These are phyloP conservation scores for Pelargonium nanum DNA, from an alignment of 345 rosid genomes.

Conservation along the genomic window DNA sequence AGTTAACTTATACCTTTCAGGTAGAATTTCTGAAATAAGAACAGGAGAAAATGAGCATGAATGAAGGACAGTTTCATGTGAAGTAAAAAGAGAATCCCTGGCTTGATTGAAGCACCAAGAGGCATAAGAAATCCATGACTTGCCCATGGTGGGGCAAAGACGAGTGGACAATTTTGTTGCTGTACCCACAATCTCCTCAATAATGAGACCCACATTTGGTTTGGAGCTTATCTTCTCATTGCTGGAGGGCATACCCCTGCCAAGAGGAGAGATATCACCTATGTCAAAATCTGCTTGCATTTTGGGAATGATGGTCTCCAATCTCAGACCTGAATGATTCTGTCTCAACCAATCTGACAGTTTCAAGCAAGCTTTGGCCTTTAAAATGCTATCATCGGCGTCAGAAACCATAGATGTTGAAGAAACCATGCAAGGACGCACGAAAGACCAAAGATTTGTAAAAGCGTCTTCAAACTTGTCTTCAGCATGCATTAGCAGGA, in stretches of 20 bases:
- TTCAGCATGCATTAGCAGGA: conserved; percentile 57
- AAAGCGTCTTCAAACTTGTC: conserved; percentile 64
- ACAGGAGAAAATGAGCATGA: conserved; percentile 50
- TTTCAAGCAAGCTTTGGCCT: conserved; percentile 85
- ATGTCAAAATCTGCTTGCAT: conserved; percentile 40
- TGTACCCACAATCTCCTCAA: conserved; percentile 68
- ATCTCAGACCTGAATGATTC: conserved; percentile 34
- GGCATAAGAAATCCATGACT: conserved; percentile 90
- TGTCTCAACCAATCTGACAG: conserved; percentile 66
- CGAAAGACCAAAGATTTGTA: conserved; percentile 60
- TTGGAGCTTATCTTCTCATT: conserved; percentile 26
- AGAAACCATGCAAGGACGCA: conserved; percentile 50
- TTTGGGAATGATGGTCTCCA: conserved; percentile 38
- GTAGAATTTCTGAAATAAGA: conserved; percentile 46
- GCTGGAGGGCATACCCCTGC: conserved; percentile 15
- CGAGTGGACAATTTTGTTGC: conserved; percentile 66
- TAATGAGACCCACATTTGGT: conserved; percentile 21
- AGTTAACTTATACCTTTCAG: conserved; percentile 57
- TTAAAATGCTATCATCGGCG: conserved; percentile 45
- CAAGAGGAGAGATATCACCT: conserved; percentile 24
- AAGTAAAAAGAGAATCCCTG: conserved; percentile 30
- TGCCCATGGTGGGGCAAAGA: conserved; percentile 79
- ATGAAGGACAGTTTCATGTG: conserved; percentile 28
- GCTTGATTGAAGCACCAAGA: conserved; percentile 89
- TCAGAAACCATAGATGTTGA: conserved; percentile 32